Evolutionary conservation across 1,139 yeast species (phyloP).

Genomic region (Hansenula sp.): DNA sequence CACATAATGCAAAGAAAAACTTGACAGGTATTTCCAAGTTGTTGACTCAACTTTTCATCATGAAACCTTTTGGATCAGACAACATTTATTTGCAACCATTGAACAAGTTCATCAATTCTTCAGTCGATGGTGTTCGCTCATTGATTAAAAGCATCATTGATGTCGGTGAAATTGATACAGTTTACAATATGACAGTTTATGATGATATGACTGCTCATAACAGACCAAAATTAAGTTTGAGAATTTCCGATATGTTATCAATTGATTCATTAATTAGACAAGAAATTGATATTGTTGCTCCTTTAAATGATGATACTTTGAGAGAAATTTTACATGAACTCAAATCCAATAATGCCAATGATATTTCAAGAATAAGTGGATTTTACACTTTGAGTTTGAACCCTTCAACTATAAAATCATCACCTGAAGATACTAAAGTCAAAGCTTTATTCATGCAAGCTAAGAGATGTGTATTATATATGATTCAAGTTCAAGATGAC

Average conservation of each 20-base stretch:
- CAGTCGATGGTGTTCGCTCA: conserved; percentile 41
- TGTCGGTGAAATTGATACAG: conserved; percentile 53
- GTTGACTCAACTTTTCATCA: conserved; percentile 58
- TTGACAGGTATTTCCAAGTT: conserved; percentile 56
- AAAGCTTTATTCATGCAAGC: conserved; percentile 68
- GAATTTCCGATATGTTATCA: conserved; percentile 59
- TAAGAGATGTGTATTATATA: conserved; percentile 74
- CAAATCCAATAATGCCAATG: conserved; percentile 39
- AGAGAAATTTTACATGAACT: conserved; percentile 38
- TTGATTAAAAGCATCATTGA: conserved; percentile 46
- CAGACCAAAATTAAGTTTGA: conserved; percentile 61
- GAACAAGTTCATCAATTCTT: conserved; percentile 60
- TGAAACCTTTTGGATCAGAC: conserved; percentile 57
- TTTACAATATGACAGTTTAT: conserved; percentile 59
- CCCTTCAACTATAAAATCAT: conserved; percentile 41
- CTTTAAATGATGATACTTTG: conserved; percentile 52
- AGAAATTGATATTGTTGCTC: conserved; percentile 47
- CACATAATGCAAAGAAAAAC: conserved; percentile 40
- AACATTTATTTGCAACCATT: conserved; percentile 76
- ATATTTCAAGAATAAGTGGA: conserved; percentile 31
- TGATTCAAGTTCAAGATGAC: conserved; percentile 72
- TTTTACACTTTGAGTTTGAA: conserved; percentile 35
- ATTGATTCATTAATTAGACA: conserved; percentile 55
- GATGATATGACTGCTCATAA: conserved; percentile 68
- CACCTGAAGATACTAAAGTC: conserved; percentile 35